phyloP scores from a whole-genome alignment of 83 land plant genomes.

The Picea mariana region DNA sequence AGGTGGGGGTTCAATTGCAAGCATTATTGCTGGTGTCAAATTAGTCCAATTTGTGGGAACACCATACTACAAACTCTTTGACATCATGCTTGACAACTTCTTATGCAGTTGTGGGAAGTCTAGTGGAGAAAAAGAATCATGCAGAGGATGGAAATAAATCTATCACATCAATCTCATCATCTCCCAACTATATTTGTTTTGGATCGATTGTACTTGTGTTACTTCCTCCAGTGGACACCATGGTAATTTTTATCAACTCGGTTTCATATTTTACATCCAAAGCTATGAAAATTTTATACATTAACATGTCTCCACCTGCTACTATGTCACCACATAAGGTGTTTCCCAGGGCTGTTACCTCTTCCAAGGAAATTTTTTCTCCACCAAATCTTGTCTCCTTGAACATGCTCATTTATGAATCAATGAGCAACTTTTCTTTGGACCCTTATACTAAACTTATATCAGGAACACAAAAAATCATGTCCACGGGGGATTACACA shows the following conservation, averaged over 20 bases:
- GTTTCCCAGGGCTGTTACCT: too few species aligned
- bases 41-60: conserved; percentile 58
- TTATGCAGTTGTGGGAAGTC: conserved; percentile 26
- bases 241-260: conserved; percentile 11
- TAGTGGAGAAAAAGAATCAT: conserved; percentile 13
- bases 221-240: conserved; percentile 20
- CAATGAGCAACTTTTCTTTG: too few species aligned
- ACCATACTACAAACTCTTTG: conserved; percentile 36
- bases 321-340: conserved; percentile 19
- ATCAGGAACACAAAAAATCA: too few species aligned
- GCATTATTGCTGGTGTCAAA: conserved; percentile 21
- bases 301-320: conserved; percentile 16
- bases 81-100: conserved; percentile 23
- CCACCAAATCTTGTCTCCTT: too few species aligned
- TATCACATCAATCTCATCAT: conserved; percentile 11
- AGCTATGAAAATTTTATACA: background rate
- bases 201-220: conserved; percentile 27
- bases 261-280: conserved; percentile 19
- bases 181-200: conserved; percentile 27
- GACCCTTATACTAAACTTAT: too few species aligned
- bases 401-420: too few species aligned
- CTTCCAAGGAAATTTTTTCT: too few species aligned
- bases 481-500: too few species aligned
- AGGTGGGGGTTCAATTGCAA: conserved; percentile 14
- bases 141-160: conserved; percentile 26